A percentile compares a stretch with the other conserved stretches of the same genome.
Evolutionary conservation across 495 filamentous ascomycete genomes (phyloP).

Genomic region (Penicillium silybi): DNA sequence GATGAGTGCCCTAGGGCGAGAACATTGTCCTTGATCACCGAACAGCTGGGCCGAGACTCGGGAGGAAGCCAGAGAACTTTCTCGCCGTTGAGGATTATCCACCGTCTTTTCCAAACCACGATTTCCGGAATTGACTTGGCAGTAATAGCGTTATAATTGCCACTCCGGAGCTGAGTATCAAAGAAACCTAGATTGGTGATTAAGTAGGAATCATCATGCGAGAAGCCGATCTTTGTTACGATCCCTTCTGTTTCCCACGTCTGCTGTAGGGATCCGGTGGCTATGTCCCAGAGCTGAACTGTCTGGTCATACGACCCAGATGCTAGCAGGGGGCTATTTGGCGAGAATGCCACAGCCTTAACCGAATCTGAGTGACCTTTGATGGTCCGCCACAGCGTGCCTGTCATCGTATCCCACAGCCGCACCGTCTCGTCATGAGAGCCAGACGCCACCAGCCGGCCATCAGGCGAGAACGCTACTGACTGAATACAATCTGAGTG

Average conservation of each 20-base stretch:
- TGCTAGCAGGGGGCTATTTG: conserved; percentile 22
- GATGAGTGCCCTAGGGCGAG: conserved; percentile 3
- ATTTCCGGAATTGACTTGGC: too few species aligned
- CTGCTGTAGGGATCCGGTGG: background rate
- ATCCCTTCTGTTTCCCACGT: too few species aligned
- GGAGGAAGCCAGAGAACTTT: conserved; percentile 4
- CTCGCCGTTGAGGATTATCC: background rate
- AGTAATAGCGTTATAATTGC: too few species aligned
- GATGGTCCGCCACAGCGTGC: conserved; percentile 4
- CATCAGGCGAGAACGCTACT: conserved; percentile 19
- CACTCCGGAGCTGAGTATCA: too few species aligned
- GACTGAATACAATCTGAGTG: background rate
- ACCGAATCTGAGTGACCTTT: conserved; percentile 19
- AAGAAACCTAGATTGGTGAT: too few species aligned
- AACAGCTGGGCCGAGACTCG: background rate
- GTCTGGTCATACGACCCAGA: conserved; percentile 27
- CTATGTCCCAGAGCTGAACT: conserved; percentile 31
- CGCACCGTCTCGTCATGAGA: conserved; percentile 16
- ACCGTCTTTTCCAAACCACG: too few species aligned
- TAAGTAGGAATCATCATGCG: too few species aligned
- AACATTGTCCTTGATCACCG: background rate
- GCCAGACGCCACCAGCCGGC: conserved; percentile 14
- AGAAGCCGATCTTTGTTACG: too few species aligned
- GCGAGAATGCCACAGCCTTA: conserved; percentile 27
- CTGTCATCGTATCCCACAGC: conserved; percentile 22